Evolutionary conservation across 768 basidiomycete species (phyloP), one percentile per base, ranked within the genome.

Genomic region (Xerocomellus amylosporus): DNA sequence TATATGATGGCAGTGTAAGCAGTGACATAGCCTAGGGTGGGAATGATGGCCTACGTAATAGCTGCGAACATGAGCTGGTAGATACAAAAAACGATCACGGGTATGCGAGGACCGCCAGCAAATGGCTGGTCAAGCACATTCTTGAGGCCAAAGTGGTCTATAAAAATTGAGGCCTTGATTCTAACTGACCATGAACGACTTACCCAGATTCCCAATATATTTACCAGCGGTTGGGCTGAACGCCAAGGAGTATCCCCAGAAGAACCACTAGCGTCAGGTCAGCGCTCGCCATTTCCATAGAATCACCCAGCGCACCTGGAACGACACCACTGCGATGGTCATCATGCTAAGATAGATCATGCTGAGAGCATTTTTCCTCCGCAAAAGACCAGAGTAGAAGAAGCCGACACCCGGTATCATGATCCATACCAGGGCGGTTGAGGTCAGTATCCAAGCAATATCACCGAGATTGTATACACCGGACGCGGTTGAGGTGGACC

Each of bases 191-290:
- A 44, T n/a, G 36, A 28, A 19, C 7, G 3, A 74, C 86, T 47
- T 56, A 87, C 89, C 78, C 33, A 99, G 79, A 62, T 96, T 75
- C 10, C 96, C 96, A 57, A 99, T 96, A 71, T 79, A 98, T n/a
- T 62, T 58, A 56, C 73, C 76, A 5, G 78, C 91, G 0, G 79
- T 83, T 14, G 92, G 89, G 56, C 87, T 88, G 75, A 98, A 98
- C 0, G 95, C 83, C 22, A 98, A 77, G 2, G 93, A 94, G 74
- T 81, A 98, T 2, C 95, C 95, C 95, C 95, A 97, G 79, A 96
- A 94, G 77, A 93, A 94, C 93, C 93, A 95, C 87, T 93, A 58
- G 15, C 55, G 56, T 31, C 8, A 37, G 5, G 22, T 64, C 19
- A 61, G 61, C 30, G 7, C 8, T 20, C 24, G 30, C 10, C 7